Evolutionary conservation across 2,329 filamentous ascomycete species (phyloP), one percentile per base, ranked within the genome.

Genomic region (Epichloe brachyelytri): DNA sequence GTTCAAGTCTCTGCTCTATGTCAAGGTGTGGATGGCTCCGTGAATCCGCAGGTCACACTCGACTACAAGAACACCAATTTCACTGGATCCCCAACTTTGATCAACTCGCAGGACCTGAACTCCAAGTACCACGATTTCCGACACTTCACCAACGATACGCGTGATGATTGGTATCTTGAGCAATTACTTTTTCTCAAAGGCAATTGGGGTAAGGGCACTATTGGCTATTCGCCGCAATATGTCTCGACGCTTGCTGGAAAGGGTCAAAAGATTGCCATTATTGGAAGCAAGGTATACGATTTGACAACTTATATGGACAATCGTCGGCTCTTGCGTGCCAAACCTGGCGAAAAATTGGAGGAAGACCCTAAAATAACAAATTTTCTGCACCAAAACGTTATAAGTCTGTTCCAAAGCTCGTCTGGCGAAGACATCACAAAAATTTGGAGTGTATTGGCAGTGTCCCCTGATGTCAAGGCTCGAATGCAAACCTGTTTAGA

Each of bases 1-100:
- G 77, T 98, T 1, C 93, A 98, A 65, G 91, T 98, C 15, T 94
- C 85, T 4, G 89, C 91, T 43, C 76, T 98, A 38, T 98, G 93
- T 67, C 79, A 85, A 53, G 93, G 91, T 53, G 79, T 78, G 34
- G 75, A 82, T 56, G 86, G 85, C 20, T 63, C 61, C 1, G 71
- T 82, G 43, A 77, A 88, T 61, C 77, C 78, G 3, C 77, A 81
- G 41, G 87, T 98, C n/a, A 84, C 85, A 45, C 76, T 98, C 30
- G 85, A 91, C 66, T 97, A 91, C 69, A 82, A 82, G 56, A 80
- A 76, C 38, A 81, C 80, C 55, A 98, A 98, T 66, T 75, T 83
- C 50, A 80, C 81, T 14, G 84, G 83, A 17, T 77, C 80, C 12
- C 79, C 82, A 19, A 78, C 71, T 20, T 71, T 86, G 22, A 77